Evolutionary conservation across 305 asterid genomes (phyloP), one percentile per base, ranked within the genome.

Genomic region (Fraxinus ornus): DNA sequence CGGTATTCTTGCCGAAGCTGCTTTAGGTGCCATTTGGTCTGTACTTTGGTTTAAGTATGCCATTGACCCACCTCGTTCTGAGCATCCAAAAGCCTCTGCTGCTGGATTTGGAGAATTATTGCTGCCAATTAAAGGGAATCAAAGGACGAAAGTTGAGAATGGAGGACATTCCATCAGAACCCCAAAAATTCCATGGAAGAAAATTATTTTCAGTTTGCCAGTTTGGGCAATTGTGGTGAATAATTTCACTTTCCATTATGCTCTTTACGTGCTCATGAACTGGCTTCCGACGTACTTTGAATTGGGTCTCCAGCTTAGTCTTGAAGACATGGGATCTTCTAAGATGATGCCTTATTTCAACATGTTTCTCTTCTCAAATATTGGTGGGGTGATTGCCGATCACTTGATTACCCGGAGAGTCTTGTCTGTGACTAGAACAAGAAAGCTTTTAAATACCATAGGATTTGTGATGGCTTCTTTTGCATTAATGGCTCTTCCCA

Each of bases 231-330:
- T 95, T 28, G 96, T 95, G 36, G 94, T 88, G 33, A 95, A 95
- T 52, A 95, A 95, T 78, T 95, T 95, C 83, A 94, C 97, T 8
- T 95, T 95, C 89, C 98, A 95, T 84, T 95, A 94, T 81, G 99
- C 91, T 75, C 95, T 95, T 1, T 96, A 96, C 41, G 98, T 96
- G 80, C 94, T 96, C 76, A 95, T 95, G 99, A 95, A 95, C 74
- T 95, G 98, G 98, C 98, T 95, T 73, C 99, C 98, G 0, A 95
- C 99, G 0, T 95, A 95, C 87, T 95, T 95, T 37, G 97, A 95
- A 57, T 78, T 93, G 82, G 98, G 98, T 19, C 93, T 95, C 79
- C 89, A 89, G 88, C 90, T 87, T 36, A 93, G 99, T 73, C 97
- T 95, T 75, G 97, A 94, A 83, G 98, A 95, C 73, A 95, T 95